Conservation (phyloP, 2,329 filamentous ascomycete genomes). For the Periconia sp. region DNA sequence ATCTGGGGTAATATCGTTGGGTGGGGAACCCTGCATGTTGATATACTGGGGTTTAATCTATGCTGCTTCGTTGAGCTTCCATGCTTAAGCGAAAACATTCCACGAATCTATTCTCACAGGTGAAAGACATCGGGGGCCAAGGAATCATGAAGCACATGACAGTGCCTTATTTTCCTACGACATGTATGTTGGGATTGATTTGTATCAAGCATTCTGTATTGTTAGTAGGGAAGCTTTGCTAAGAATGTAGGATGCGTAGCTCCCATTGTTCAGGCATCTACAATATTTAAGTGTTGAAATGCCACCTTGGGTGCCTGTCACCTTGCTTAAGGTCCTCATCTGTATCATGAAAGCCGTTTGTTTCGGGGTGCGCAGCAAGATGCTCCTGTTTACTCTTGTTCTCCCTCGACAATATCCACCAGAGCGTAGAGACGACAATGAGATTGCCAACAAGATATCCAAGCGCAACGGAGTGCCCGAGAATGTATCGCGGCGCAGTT, state of each 20-base stretch:
- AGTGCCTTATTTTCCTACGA: too few species aligned
- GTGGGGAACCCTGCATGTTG: slow-evolving; percentile 11
- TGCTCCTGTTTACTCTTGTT: slow-evolving; percentile 37
- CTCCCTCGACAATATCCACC: slow-evolving; percentile 38
- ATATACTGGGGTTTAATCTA: neutral
- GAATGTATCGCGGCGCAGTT: slow-evolving; percentile 40
- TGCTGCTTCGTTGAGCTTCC: neutral
- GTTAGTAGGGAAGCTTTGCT: too few species aligned
- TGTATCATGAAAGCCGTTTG: slow-evolving; percentile 34
- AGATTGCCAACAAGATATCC: slow-evolving; percentile 42
- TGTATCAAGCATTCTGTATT: too few species aligned
- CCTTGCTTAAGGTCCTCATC: slow-evolving; percentile 38
- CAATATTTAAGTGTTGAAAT: slow-evolving; percentile 34
- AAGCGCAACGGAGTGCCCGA: slow-evolving; percentile 44
- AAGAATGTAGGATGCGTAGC: too few species aligned
- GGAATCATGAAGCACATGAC: too few species aligned
- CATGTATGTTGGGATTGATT: too few species aligned
- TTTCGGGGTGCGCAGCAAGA: slow-evolving; percentile 31
- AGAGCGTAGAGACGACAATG: slow-evolving; percentile 35
- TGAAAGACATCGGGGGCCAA: too few species aligned
- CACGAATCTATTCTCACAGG: too few species aligned
- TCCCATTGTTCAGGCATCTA: too few species aligned
- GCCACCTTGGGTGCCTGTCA: slow-evolving; percentile 45
- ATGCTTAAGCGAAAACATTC: slow-evolving; percentile 1
- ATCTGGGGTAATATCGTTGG: slow-evolving; percentile 11